phyloP scores from a whole-genome alignment of 331 rosid species.

The Prunus yedoensis region DNA sequence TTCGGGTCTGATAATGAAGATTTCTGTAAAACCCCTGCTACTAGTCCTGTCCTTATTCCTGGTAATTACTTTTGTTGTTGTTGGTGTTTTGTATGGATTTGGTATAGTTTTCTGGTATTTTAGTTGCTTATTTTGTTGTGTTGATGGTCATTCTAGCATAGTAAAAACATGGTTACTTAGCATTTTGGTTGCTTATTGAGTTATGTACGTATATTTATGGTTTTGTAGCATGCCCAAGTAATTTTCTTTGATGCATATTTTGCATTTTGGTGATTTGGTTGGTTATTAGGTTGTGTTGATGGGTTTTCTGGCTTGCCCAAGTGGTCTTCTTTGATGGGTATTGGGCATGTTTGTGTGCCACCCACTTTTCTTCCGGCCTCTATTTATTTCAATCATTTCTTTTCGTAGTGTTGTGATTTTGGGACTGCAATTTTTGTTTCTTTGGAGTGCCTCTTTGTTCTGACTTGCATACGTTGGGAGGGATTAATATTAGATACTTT shows the following conservation, averaged over 20 bases:
- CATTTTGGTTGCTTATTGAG: not conserved
- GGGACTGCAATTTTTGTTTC: not conserved
- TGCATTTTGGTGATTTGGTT: not conserved
- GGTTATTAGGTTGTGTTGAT: not conserved
- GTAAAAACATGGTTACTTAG: not conserved
- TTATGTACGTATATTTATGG: not conserved
- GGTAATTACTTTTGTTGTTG: constrained; percentile 42
- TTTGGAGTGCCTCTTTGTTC: not conserved
- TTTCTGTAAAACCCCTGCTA: constrained; percentile 68
- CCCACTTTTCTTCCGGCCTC: not conserved
- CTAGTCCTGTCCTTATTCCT: constrained; percentile 70
- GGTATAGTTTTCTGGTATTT: not conserved
- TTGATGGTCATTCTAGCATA: not conserved
- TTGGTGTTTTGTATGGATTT: not conserved
- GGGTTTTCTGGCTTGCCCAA: not conserved
- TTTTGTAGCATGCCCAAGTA: not conserved
- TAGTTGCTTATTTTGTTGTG: not conserved
- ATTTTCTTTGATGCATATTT: not conserved
- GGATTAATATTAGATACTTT: not conserved
- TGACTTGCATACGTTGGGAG: not conserved
- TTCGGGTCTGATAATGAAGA: constrained; percentile 91
- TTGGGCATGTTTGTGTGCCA: not conserved
- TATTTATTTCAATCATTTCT: not conserved
- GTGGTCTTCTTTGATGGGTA: not conserved
- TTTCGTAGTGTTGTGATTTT: not conserved